phyloP scores from a whole-genome alignment of 2,329 filamentous ascomycete genomes.

The Exserohilum rostratum region DNA sequence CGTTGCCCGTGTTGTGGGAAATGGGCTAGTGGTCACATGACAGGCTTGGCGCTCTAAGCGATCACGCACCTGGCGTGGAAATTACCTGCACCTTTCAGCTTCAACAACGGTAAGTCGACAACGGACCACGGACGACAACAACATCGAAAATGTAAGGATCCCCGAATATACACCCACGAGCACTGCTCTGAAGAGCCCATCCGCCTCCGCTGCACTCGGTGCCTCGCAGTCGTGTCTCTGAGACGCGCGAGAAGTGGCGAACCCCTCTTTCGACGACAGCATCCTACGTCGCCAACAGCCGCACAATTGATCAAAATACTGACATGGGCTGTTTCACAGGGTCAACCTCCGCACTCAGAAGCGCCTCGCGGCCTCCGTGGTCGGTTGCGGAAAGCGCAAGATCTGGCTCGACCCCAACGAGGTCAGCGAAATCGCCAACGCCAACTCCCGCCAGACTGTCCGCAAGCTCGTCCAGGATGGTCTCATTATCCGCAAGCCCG shows the following conservation, averaged over 20 bases:
- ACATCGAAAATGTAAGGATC: slow-evolving; percentile 52
- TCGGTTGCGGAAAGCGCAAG: slow-evolving; percentile 99
- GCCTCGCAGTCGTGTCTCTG: slow-evolving; percentile 29
- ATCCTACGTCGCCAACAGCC: slow-evolving; percentile 25
- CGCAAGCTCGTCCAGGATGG: slow-evolving; percentile 99
- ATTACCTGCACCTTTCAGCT: slow-evolving; percentile 7
- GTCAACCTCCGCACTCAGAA: slow-evolving; percentile 99
- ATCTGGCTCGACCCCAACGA: slow-evolving; percentile 99
- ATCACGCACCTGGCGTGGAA: slow-evolving; percentile 14
- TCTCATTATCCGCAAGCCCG: slow-evolving; percentile 99
- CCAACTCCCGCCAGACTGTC: slow-evolving; percentile 99
- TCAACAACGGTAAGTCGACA: slow-evolving; percentile 23
- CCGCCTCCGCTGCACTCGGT: slow-evolving; percentile 23
- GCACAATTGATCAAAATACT: slow-evolving; percentile 33
- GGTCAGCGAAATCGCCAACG: slow-evolving; percentile 98
- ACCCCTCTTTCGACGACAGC: slow-evolving; percentile 42
- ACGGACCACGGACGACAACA: slow-evolving; percentile 47
- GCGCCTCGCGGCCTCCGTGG: slow-evolving; percentile 98
- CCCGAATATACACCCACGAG: slow-evolving; percentile 23
- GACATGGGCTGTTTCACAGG: slow-evolving; percentile 62
- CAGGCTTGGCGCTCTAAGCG: slow-evolving; percentile 14
- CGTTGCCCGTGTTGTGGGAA: slow-evolving; percentile 1
- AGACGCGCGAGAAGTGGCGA: slow-evolving; percentile 39
- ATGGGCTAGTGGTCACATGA: slow-evolving; percentile 14
- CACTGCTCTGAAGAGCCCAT: slow-evolving; percentile 26